phyloP scores from a whole-genome alignment of 495 filamentous ascomycete species.

The Neurospora sp. region DNA sequence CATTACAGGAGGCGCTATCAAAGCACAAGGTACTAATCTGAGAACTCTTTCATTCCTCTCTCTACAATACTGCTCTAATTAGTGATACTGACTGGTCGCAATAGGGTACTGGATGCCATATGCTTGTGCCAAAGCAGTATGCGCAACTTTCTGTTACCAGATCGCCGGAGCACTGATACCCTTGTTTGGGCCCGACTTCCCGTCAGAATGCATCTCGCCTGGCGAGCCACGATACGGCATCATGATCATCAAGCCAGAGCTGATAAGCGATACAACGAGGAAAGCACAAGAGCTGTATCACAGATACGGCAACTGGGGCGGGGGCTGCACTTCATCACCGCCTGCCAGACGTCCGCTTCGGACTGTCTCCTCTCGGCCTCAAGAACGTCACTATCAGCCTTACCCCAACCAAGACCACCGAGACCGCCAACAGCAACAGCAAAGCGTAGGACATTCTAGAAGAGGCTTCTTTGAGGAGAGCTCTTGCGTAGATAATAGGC shows the following conservation, averaged over 20 bases:
- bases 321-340: not conserved
- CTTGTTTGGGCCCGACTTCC: constrained; percentile 77
- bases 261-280: constrained; percentile 45
- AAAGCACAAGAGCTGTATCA: constrained; percentile 34
- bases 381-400: not conserved
- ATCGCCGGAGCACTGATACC: constrained; percentile 81
- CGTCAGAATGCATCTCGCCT: constrained; percentile 54
- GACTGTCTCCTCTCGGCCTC: constrained; percentile 8
- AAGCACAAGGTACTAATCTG: constrained; percentile 64
- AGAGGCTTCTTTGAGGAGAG: constrained; percentile 6
- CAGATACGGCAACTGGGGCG: not conserved
- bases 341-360: constrained; percentile 3
- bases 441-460: not conserved
- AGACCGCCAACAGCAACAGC: constrained; percentile 3
- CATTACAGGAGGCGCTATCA: constrained; percentile 86
- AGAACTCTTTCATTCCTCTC: not conserved
- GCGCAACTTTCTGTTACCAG: constrained; percentile 74
- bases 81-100: not conserved
- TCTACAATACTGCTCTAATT: not conserved
- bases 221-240: constrained; percentile 45
- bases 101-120: constrained; percentile 97
- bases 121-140: constrained; percentile 68
- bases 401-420: constrained; percentile 2
- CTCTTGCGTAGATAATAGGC: constrained; percentile 16
- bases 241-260: constrained; percentile 56